phyloP scores from a whole-genome alignment of 2,329 filamentous ascomycete species.

The Proliferodiscus dingleyae region DNA sequence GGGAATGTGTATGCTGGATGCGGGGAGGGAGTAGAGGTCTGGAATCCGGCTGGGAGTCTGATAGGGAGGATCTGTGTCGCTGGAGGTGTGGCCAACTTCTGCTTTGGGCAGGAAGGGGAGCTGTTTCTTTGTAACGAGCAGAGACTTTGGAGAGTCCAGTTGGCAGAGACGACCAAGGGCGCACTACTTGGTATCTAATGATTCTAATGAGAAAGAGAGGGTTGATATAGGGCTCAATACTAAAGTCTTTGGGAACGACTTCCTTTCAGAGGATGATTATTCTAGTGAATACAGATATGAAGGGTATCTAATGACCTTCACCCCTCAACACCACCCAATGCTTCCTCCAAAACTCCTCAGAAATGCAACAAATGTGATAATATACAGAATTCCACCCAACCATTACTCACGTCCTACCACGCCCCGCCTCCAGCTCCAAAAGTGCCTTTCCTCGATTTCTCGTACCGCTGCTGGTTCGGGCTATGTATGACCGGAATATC shows the following conservation, averaged over 20 bases:
- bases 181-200: not conserved
- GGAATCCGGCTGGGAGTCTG: conserved; percentile 43
- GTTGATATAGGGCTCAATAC: no score
- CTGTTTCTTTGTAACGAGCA: conserved; percentile 27
- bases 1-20: conserved; percentile 54
- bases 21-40: conserved; percentile 51
- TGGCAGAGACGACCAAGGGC: conserved; percentile 5
- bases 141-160: conserved; percentile 21
- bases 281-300: no score
- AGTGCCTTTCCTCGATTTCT: not conserved
- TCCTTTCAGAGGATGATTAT: no score
- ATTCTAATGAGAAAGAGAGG: no score
- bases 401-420: no score
- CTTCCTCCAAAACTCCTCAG: no score
- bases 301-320: no score
- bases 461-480: not conserved
- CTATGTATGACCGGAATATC: conserved; percentile 12
- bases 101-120: conserved; percentile 27
- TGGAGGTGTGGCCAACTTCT: conserved; percentile 25
- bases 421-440: not conserved
- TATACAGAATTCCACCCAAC: no score
- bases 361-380: no score
- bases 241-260: no score
- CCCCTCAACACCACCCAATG: no score
- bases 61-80: conserved; percentile 44